These are phyloP conservation scores for Acer campestre DNA, from an alignment of 345 rosid genomes.

Conservation along the genomic window DNA sequence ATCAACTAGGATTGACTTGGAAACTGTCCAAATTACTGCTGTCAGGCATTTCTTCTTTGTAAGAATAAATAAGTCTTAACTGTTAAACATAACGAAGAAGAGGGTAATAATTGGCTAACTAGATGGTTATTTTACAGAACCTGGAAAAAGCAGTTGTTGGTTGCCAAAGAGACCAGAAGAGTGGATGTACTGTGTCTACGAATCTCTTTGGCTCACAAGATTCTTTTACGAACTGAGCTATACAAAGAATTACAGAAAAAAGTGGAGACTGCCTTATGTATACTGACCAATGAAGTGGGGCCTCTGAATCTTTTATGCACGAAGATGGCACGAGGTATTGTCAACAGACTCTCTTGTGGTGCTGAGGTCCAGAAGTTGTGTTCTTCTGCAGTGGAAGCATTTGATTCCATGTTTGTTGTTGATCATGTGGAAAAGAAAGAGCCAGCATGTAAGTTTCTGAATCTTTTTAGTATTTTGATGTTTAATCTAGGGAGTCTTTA, in stretches of 20 bases:
- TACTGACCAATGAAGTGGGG: slow-evolving; percentile 68
- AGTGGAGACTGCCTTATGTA: slow-evolving; percentile 53
- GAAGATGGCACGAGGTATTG: slow-evolving; percentile 78
- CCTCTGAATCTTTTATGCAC: slow-evolving; percentile 60
- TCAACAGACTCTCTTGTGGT: slow-evolving; percentile 74
- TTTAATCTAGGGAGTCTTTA: neutral
- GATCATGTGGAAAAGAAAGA: slow-evolving; percentile 23
- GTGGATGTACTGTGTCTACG: slow-evolving; percentile 76
- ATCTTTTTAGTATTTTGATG: neutral
- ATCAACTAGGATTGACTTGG: neutral
- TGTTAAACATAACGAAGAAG: neutral
- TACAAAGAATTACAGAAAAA: slow-evolving; percentile 43
- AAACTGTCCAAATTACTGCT: neutral
- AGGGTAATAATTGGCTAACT: slow-evolving; percentile 4
- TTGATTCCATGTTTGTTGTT: slow-evolving; percentile 37
- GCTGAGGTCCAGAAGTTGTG: slow-evolving; percentile 74
- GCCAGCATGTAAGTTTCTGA: slow-evolving; percentile 42
- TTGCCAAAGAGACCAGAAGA: slow-evolving; percentile 83
- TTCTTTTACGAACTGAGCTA: slow-evolving; percentile 49
- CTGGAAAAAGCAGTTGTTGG: slow-evolving; percentile 70
- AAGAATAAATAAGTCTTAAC: neutral
- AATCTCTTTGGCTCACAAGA: slow-evolving; percentile 56
- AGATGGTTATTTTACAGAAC: slow-evolving; percentile 33
- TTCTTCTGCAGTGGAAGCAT: slow-evolving; percentile 59
- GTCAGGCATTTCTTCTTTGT: slow-evolving; percentile 6